A percentile compares a stretch with the other conserved stretches of the same genome.
Conservation (phyloP, 2,329 filamentous ascomycete species). For the Coniochaeta sp. region DNA sequence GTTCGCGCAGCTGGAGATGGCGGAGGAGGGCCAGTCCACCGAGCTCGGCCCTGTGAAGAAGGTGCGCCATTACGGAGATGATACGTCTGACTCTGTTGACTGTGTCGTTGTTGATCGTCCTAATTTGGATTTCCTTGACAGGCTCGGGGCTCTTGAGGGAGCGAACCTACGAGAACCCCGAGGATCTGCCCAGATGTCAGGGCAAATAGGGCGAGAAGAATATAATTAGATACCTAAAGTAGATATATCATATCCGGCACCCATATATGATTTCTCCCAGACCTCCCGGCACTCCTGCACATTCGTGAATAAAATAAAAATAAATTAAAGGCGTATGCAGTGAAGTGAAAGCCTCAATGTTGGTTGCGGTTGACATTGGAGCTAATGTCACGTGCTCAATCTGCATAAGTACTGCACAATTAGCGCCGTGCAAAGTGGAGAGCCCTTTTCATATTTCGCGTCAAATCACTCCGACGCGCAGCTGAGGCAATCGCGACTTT, state of each 20-base stretch:
- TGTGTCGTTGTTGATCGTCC: neutral
- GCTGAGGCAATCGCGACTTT: neutral
- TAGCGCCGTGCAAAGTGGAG: neutral
- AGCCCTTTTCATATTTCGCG: neutral
- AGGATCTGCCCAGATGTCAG: no score
- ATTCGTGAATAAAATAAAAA: no score
- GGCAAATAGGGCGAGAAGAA: no score
- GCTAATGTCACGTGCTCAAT: neutral
- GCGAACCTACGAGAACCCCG: neutral
- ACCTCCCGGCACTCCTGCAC: no score
- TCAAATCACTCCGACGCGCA: neutral
- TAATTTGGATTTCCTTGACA: neutral
- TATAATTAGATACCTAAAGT: no score
- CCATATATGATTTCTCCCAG: no score
- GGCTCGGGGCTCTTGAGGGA: neutral
- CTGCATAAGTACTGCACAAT: no score
- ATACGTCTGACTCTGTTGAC: neutral
- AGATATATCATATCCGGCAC: no score
- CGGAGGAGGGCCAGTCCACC: neutral
- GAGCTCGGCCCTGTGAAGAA: neutral
- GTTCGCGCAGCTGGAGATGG: neutral
- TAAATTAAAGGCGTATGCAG: no score
- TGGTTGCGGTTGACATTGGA: neutral
- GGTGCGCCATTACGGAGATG: neutral
- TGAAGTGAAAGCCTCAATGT: no score